Evolutionary conservation across 179 eudicot species (phyloP), one percentile per base, ranked within the genome.

Genomic region (Actinidia arguta): DNA sequence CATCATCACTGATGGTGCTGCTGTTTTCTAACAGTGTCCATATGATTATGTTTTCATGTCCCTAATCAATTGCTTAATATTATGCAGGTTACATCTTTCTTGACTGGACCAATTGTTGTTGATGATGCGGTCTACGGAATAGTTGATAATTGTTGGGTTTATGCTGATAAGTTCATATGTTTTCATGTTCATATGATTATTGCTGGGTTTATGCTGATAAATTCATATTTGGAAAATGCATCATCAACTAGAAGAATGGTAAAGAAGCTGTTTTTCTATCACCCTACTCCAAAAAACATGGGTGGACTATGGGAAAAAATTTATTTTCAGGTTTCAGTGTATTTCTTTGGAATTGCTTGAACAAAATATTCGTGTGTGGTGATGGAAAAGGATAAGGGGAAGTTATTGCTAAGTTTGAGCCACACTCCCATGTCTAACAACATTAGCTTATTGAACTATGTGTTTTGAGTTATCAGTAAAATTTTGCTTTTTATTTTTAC

Each of bases 41-140:
- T 11, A 74, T 16, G 48, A 54, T 8, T 50, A 59, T 9, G 74
- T 82, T 67, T 46, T 78, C 50, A 51, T 81, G 1, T 17, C 55
- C 17, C 20, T 78, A 3, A 68, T 36, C 20, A 52, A 51, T 58
- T 62, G 55, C 20, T 83, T 42, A 81, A 46, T 88, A 62, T 80
- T 78, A 54, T 85, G 78, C 83, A 97, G 99, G 94, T 85, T 75
- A 86, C 88, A 70, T 95, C 98, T 81, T 75, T 86, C 78, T 87
- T 95, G 84, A 97, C 98, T 58, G 99, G 99, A 81, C 86, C 87
- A 68, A 92, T 97, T 44, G 71, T 88, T 75, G 92, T 97, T 25
- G 99, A 97, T 81, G 98, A 97, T 82, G 98, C 95, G 78, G 82
- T 94, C 50, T 97, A 97, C 87, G 98, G 92, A 88, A 85, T 85